Evolutionary conservation across 2,329 filamentous ascomycete genomes (phyloP).

Genomic region (Scedosporium minutisporum): DNA sequence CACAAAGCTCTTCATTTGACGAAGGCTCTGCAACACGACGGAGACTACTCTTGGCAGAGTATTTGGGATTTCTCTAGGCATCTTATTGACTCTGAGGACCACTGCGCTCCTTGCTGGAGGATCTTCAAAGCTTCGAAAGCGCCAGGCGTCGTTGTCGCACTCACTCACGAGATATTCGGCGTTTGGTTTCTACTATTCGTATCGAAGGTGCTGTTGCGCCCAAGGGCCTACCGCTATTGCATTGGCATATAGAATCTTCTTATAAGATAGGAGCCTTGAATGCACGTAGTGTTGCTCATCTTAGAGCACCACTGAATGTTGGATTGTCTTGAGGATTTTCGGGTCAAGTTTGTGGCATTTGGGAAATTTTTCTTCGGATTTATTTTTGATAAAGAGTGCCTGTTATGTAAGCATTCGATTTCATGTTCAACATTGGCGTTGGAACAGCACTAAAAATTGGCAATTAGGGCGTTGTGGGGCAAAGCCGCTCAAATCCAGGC

Average conservation of each 20-base stretch:
- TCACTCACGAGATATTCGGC: neutral
- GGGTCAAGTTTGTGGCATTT: neutral
- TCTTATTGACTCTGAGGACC: slow-evolving; percentile 80
- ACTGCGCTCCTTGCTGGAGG: slow-evolving; percentile 40
- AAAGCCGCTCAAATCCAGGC: neutral
- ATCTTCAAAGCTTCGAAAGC: slow-evolving; percentile 88
- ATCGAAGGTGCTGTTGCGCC: neutral
- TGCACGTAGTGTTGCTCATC: neutral
- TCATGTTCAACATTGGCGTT: too few relatives aligned
- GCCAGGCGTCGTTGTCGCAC: slow-evolving; percentile 34
- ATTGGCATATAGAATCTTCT: neutral
- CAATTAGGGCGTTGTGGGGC: neutral
- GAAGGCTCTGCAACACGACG: slow-evolving; percentile 86
- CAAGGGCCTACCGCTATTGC: neutral
- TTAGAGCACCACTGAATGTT: neutral
- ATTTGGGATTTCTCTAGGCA: slow-evolving; percentile 65
- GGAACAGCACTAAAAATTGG: too few relatives aligned
- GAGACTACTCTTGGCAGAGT: slow-evolving; percentile 85
- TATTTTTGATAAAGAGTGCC: neutral
- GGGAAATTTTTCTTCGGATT: neutral
- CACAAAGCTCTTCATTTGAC: slow-evolving; percentile 74
- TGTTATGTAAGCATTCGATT: slow-evolving; percentile 1
- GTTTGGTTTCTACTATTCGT: neutral
- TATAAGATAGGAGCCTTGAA: neutral
- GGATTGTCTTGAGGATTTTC: neutral